phyloP scores from a whole-genome alignment of 2,329 filamentous ascomycete genomes.

The Pestalotiopsis sp. region DNA sequence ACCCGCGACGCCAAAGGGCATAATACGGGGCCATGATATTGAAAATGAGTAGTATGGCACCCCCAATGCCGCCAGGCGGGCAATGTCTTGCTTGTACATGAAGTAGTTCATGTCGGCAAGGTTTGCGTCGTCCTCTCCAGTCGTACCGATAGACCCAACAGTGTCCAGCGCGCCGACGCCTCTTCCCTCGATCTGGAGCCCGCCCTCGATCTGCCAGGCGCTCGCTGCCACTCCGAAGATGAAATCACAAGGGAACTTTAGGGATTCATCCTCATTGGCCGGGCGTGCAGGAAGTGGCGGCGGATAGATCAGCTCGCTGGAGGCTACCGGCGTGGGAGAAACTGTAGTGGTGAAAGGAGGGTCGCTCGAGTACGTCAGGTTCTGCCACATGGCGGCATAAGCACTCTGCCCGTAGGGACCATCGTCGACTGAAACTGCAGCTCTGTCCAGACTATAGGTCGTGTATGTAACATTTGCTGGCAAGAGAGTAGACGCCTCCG shows the following conservation, averaged over 20 bases:
- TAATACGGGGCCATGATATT: slow-evolving; percentile 51
- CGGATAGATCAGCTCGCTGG: slow-evolving; percentile 54
- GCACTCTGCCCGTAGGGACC: slow-evolving; percentile 10
- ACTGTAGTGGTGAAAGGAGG: slow-evolving; percentile 44
- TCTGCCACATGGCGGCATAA: slow-evolving; percentile 8
- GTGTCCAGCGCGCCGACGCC: slow-evolving; percentile 44
- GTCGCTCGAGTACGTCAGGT: slow-evolving; percentile 4
- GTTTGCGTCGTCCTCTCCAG: slow-evolving; percentile 27
- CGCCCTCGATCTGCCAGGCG: slow-evolving; percentile 47
- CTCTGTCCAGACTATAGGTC: slow-evolving; percentile 6
- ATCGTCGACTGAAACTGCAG: slow-evolving; percentile 1
- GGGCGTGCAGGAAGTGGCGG: slow-evolving; percentile 41
- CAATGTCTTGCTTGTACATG: slow-evolving; percentile 57
- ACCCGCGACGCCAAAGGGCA: slow-evolving; percentile 50
- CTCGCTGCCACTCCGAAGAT: slow-evolving; percentile 48
- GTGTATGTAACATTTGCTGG: slow-evolving; percentile 4
- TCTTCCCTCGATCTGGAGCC: slow-evolving; percentile 43
- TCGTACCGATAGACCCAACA: slow-evolving; percentile 24
- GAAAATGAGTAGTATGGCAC: slow-evolving; percentile 52
- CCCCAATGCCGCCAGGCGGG: slow-evolving; percentile 50
- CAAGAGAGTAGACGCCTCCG: background rate
- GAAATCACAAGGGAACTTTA: slow-evolving; percentile 49
- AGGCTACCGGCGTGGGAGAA: slow-evolving; percentile 53
- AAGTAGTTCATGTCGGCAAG: slow-evolving; percentile 53
- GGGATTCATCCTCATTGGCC: slow-evolving; percentile 47